phyloP scores from a whole-genome alignment of 2,329 filamentous ascomycete species.

The Peltaster fructicola region DNA sequence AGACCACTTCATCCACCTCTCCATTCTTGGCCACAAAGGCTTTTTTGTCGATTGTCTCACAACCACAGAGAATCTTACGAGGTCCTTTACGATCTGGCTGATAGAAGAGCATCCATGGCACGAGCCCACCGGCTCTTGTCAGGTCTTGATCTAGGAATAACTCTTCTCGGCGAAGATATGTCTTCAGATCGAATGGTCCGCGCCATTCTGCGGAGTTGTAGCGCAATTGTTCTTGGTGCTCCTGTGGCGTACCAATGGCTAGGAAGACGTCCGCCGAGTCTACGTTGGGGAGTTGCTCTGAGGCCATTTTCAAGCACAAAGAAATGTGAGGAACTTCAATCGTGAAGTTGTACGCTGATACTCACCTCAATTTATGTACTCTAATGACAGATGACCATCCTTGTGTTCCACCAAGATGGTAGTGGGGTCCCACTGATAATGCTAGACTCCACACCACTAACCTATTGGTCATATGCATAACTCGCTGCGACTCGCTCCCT shows the following conservation, averaged over 20 bases:
- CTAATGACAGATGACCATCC: too few species aligned
- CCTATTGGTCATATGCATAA: too few species aligned
- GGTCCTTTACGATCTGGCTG: slow-evolving; percentile 15
- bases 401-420: too few species aligned
- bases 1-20: slow-evolving; percentile 36
- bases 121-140: slow-evolving; percentile 37
- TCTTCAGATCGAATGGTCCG: slow-evolving; percentile 34
- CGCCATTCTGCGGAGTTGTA: slow-evolving; percentile 41
- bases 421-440: too few species aligned
- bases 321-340: too few species aligned
- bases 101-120: slow-evolving; percentile 43
- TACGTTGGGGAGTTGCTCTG: slow-evolving; percentile 32
- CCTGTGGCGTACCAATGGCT: slow-evolving; percentile 35
- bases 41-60: slow-evolving; percentile 37
- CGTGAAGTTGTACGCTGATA: too few species aligned
- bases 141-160: slow-evolving; percentile 33
- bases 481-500: too few species aligned
- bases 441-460: too few species aligned
- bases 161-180: slow-evolving; percentile 41
- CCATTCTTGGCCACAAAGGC: slow-evolving; percentile 27
- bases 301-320: too few species aligned
- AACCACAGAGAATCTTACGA: slow-evolving; percentile 34
- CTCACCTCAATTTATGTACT: too few species aligned
- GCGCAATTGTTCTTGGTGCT: slow-evolving; percentile 33
- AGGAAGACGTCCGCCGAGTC: slow-evolving; percentile 35